Evolutionary conservation across 495 filamentous ascomycete species (phyloP), one percentile per base, ranked within the genome.

Genomic region (Neurospora sp.): DNA sequence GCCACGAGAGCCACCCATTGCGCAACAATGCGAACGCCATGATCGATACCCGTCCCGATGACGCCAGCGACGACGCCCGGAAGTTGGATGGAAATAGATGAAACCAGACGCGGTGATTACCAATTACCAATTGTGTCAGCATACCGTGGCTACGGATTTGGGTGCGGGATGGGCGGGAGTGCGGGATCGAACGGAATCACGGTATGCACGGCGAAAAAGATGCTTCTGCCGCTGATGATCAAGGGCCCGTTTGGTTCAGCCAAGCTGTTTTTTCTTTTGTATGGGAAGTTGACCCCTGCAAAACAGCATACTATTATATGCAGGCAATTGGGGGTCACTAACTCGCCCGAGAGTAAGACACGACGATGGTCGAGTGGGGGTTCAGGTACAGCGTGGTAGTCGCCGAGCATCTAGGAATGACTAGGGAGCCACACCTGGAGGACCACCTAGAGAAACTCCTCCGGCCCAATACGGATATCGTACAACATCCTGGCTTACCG

Each of bases 401-500:
- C 53, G 53, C 53, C 27, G 53, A 61, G 22, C 53, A 61, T 61
- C 53, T 16, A 61, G 22, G 53, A 31, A 14, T 8, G 53, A 16
- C 53, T 31, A 61, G 53, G 53, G 53, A 31, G 53, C 53, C 53
- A 61, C 53, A 61, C 12, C 53, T 35, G 27, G 27, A 61, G 5
- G 22, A 35, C 22, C 27, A 61, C 53, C 27, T 61, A 35, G 27
- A 66, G 27, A 35, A 66, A 37, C 27, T 66, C 53, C 22, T 66
- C 27, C 53, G 27, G 44, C 7, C 44, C n/a, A 22, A 48, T 31
- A 66, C 12, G 53, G 27, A 66, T 66, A 16, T 6, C 53, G 27
- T 37, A 27, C 53, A 66, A 18, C 10, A 66, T 16, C 14, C 53
- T 66, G 53, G 53, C 27, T 9, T 66, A 44, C 72, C 74, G 78